Base-by-base conservation (phyloP, 116 monocot genomes). In the Iris pallida region DNA sequence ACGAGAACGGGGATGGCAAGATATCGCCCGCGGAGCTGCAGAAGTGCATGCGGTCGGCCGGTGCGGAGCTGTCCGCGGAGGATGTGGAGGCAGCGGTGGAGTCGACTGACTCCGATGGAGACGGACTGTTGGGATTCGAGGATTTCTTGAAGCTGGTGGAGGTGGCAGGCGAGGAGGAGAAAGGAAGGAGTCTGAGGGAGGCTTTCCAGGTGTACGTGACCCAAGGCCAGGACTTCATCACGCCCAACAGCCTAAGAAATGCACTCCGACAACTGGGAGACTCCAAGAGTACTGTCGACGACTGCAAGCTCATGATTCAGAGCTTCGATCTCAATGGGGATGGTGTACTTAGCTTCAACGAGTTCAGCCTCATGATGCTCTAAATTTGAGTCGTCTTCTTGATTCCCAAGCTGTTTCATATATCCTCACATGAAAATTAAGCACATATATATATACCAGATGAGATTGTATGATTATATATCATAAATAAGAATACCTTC, bases 1-100 rank as follows among this genome's bases (percentile, higher is more conserved):
- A 81, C 61, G 20, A 45, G 12, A 65, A 80, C 20, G 75, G 75
- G 2, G 75, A 80, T 16, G 70, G 79, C n/a, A 73, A 70, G 64
- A 67, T 81, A 41, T 75, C 80, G 1, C 53, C 80, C 0, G 61
- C 53, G 0, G 80, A 81, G 76, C 66, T 81, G 1, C 46, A 59
- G 9, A 47, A 16, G 4, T 52, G 55, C 61, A 61, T 81, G 75
- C 66, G 57, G 7, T 54, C 40, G 0, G 44, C 62, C 42, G 76
- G 61, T 10, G 71, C 54, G 42, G 54, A 67, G 53, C 30, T 75
- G n/a, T 56, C 45, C 20, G 13, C 43, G 10, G 63, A 57, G 12
- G 79, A 80, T 5, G 70, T 48, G 16, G 64, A 70, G 19, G 79
- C 62, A 2, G 47, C 65, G 14, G 44, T 54, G 41, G 63, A 14